Percentiles rank a stretch among this genome's conserved stretches.
Evolutionary conservation across 2,329 filamentous ascomycete species (phyloP).

Genomic region (Xylaria sp.): DNA sequence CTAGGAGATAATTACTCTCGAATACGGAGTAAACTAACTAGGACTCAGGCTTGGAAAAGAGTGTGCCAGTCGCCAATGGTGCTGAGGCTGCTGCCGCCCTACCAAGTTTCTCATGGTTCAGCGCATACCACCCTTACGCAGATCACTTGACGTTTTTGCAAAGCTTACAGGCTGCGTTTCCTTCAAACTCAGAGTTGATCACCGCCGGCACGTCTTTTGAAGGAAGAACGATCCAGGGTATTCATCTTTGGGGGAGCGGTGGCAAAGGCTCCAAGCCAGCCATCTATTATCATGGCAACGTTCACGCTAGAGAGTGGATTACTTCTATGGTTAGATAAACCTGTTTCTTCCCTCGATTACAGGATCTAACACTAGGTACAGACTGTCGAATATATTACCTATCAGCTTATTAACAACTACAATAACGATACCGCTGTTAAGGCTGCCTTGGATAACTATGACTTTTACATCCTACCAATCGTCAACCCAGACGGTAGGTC

Average conservation of each 20-base stretch:
- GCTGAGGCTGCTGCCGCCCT: slow-evolving; percentile 45
- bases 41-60: slow-evolving; percentile 37
- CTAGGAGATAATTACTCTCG: not conserved
- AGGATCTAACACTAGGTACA: slow-evolving; percentile 34
- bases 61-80: slow-evolving; percentile 17
- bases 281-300: slow-evolving; percentile 60
- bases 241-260: slow-evolving; percentile 63
- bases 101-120: slow-evolving; percentile 61
- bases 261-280: slow-evolving; percentile 61
- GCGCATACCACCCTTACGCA: slow-evolving; percentile 63
- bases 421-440: slow-evolving; percentile 54
- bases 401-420: slow-evolving; percentile 60
- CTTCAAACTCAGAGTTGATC: slow-evolving; percentile 61
- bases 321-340: slow-evolving; percentile 44
- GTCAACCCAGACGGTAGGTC: slow-evolving; percentile 64
- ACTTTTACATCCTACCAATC: slow-evolving; percentile 68
- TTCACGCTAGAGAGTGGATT: slow-evolving; percentile 49
- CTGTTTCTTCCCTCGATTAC: too few species aligned
- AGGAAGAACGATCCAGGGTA: slow-evolving; percentile 68
- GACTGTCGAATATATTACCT: slow-evolving; percentile 61
- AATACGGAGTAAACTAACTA: slow-evolving; percentile 17
- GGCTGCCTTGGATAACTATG: slow-evolving; percentile 64
- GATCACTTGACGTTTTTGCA: slow-evolving; percentile 63
- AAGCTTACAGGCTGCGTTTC: slow-evolving; percentile 59
- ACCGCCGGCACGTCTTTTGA: slow-evolving; percentile 59